A percentile compares a stretch with the other conserved stretches of the same genome.
These are phyloP conservation scores for Aquilaria agallochum DNA, from an alignment of 441 rosid genomes.

Conservation along the genomic window DNA sequence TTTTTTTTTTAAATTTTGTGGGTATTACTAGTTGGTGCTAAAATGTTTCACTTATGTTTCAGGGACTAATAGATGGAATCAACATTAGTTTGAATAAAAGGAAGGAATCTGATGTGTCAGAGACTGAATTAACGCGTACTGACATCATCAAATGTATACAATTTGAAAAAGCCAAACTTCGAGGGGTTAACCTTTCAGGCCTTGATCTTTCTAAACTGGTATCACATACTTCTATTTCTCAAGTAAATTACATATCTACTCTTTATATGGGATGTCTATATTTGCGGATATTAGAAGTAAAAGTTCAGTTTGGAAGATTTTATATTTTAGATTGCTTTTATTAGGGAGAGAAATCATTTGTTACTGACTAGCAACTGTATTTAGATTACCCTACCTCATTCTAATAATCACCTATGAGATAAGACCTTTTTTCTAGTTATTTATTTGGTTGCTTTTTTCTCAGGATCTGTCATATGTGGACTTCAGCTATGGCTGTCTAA, in stretches of 20 bases:
- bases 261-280: too few species aligned
- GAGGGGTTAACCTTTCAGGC: slow-evolving; percentile 87
- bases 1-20: too few species aligned
- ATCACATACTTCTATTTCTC: slow-evolving; percentile 3
- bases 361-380: too few species aligned
- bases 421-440: slow-evolving; percentile 4
- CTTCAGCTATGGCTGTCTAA: slow-evolving; percentile 86
- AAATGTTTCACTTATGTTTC: slow-evolving; percentile 13
- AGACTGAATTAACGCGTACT: slow-evolving; percentile 64
- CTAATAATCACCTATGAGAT: slow-evolving; percentile 1
- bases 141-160: slow-evolving; percentile 93
- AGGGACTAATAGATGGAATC: slow-evolving; percentile 75
- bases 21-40: too few species aligned
- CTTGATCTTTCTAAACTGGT: slow-evolving; percentile 96
- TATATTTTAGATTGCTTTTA: too few species aligned
- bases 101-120: slow-evolving; percentile 53
- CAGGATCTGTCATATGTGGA: slow-evolving; percentile 87
- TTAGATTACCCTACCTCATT: neutral
- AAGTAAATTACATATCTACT: too few species aligned
- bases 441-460: slow-evolving; percentile 14
- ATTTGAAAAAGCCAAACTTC: slow-evolving; percentile 70
- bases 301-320: too few species aligned
- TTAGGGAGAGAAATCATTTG: too few species aligned
- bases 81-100: slow-evolving; percentile 34
- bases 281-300: too few species aligned